phyloP scores from a whole-genome alignment of 306 rosid species.

The Pueraria montana region DNA sequence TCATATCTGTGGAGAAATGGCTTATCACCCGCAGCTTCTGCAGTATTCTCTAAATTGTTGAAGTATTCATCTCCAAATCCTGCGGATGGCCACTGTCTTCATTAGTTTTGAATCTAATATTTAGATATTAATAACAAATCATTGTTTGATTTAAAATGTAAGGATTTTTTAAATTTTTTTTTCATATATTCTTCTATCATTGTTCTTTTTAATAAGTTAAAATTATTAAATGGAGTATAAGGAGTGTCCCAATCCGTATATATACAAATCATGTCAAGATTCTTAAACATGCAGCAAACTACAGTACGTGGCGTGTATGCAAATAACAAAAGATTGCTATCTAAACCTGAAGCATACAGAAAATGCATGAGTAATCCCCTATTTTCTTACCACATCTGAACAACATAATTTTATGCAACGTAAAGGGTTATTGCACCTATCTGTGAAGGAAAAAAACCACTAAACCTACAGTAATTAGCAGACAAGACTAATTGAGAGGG shows the following conservation, averaged over 20 bases:
- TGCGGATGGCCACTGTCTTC: not conserved
- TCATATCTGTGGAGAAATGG: constrained; percentile 52
- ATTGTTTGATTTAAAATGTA: not conserved
- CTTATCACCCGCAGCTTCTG: constrained; percentile 7
- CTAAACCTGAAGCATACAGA: not conserved
- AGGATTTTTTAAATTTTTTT: no score
- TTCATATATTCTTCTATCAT: no score
- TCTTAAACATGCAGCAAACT: not conserved
- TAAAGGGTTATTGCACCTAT: not conserved
- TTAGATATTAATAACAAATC: not conserved
- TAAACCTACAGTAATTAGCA: not conserved
- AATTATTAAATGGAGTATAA: not conserved
- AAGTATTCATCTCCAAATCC: constrained; percentile 59
- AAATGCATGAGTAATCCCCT: not conserved
- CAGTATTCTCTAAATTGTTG: constrained; percentile 5
- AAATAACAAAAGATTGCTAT: not conserved
- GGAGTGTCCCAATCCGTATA: not conserved
- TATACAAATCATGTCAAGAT: not conserved
- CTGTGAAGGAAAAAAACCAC: not conserved
- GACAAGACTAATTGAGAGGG: not conserved
- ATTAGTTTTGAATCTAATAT: constrained; percentile 27
- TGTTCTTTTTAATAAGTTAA: no score
- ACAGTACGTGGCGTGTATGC: not conserved
- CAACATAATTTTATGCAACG: not conserved
- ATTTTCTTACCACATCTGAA: not conserved